phyloP scores from a whole-genome alignment of 169 alveolate species.

The Cryptosporidium meleagridis region DNA sequence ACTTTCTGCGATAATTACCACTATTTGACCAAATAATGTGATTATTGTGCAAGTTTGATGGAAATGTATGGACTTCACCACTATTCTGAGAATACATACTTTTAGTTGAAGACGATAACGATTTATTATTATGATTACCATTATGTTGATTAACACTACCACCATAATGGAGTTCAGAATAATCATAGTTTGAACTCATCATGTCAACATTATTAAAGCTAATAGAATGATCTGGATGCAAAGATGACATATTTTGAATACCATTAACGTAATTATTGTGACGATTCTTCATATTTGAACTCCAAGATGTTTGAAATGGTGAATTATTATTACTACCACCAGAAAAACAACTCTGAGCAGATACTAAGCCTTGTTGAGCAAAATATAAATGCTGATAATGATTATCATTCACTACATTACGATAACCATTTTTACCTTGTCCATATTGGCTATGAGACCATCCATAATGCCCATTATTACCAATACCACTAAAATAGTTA shows the following conservation, averaged over 20 bases:
- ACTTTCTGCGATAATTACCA: not conserved
- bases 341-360: not conserved
- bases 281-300: not conserved
- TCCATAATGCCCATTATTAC: not conserved
- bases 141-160: not conserved
- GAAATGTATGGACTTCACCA: not conserved
- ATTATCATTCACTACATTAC: too few relatives aligned
- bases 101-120: not conserved
- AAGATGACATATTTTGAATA: not conserved
- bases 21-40: too few relatives aligned
- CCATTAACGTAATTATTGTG: not conserved
- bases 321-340: not conserved
- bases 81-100: too few relatives aligned
- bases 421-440: not conserved
- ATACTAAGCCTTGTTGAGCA: not conserved
- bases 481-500: too few relatives aligned
- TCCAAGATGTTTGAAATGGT: not conserved
- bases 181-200: not conserved
- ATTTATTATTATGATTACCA: too few relatives aligned
- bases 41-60: not conserved
- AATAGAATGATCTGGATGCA: not conserved
- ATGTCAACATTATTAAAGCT: conserved; percentile 8
- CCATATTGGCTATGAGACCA: not conserved
- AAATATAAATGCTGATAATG: not conserved
- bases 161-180: not conserved